Evolutionary conservation across 345 rosid genomes (phyloP).

Genomic region (Brassica incana): DNA sequence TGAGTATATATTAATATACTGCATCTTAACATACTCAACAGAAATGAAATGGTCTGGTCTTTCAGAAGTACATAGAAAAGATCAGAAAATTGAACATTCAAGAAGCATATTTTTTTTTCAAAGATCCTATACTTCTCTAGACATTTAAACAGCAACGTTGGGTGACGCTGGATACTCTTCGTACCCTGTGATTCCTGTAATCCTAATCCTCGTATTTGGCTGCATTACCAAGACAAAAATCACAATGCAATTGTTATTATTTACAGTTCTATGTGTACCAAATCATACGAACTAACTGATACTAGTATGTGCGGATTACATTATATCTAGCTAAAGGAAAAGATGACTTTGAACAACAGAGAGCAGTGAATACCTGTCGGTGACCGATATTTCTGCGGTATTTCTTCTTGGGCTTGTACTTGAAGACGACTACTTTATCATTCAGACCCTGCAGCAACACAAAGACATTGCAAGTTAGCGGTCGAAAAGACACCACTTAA

Average conservation of each 20-base stretch:
- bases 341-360: background rate
- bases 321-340: background rate
- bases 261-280: background rate
- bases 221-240: slow-evolving; percentile 39
- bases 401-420: slow-evolving; percentile 92
- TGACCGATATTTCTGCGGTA: slow-evolving; percentile 97
- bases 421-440: slow-evolving; percentile 81
- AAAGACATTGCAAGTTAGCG: background rate
- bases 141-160: slow-evolving; percentile 25
- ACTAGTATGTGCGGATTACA: background rate
- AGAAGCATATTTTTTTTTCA: slow-evolving; percentile 1
- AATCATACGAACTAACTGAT: background rate
- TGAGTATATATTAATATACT: background rate
- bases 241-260: background rate
- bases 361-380: slow-evolving; percentile 65
- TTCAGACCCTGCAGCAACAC: slow-evolving; percentile 63
- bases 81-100: slow-evolving; percentile 10
- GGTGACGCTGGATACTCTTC: slow-evolving; percentile 68
- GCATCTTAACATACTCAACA: slow-evolving; percentile 13
- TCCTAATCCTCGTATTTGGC: slow-evolving; percentile 90
- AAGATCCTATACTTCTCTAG: slow-evolving; percentile 6
- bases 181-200: slow-evolving; percentile 81
- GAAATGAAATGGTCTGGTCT: background rate
- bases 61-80: slow-evolving; percentile 15
- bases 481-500: background rate